Evolutionary conservation across 768 basidiomycete genomes (phyloP), one percentile per base, ranked within the genome.

Genomic region (Mrakia gelida): DNA sequence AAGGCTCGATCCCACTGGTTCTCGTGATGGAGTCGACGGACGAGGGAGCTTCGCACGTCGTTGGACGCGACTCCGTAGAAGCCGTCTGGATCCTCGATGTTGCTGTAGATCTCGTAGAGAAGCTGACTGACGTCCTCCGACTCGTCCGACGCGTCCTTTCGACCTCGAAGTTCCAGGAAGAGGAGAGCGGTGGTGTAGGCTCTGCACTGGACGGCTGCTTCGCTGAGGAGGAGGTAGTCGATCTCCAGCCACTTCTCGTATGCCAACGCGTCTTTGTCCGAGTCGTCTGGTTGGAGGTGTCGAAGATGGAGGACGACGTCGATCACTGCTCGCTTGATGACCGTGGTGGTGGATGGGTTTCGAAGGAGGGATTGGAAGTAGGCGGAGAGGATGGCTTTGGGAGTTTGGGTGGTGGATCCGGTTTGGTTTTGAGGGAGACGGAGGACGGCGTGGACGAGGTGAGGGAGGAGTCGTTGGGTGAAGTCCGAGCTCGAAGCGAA

Each of bases 1-100:
- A 98, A 93, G 0, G 95, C 94, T 82, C 92, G 92, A 65, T 91
- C 90, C 92, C 94, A 96, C 82, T 95, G 91, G 28, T 90, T 88
- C 84, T 99, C 97, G 80, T 99, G 97, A 81, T 93, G 92, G 80
- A 96, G 91, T 15, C 93, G 89, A 80, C 90, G 91, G 73, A 95
- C 87, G 52, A 99, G 87, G 76, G 95, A 92, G 63, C 89, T 88
- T 34, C 89, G 88, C n/a, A 92, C 88, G 82, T 98, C 90, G 10
- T 91, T 90, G 79, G 76, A 72, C 11, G 91, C 88, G 78, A 98
- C 94, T 8, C 94, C 94, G 84, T 99, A 99, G 83, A 99, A 99
- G 1, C 97, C 95, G 81, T 99, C 97, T 0, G 95, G 95, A 83
- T 99, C 97, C 82, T 97, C 95, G 79, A 99, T 94, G 81, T 94